These are phyloP conservation scores for Cladophialophora chaetospira DNA, from an alignment of 2,329 filamentous ascomycete genomes.

Conservation along the genomic window DNA sequence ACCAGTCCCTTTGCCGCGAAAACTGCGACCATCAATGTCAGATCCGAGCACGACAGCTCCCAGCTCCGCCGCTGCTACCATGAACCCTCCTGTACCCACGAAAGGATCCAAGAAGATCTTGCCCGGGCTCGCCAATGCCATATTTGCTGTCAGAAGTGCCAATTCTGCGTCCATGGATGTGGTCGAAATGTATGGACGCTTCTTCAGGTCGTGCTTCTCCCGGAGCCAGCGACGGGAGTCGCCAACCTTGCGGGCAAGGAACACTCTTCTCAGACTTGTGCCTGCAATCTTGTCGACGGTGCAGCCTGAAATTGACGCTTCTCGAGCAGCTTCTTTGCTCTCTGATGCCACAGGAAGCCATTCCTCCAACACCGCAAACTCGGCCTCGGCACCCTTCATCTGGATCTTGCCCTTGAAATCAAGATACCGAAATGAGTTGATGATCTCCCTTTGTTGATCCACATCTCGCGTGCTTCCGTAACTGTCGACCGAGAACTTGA, in stretches of 20 bases:
- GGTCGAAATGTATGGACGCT: constrained; percentile 87
- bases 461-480: constrained; percentile 72
- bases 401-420: constrained; percentile 75
- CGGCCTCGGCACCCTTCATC: constrained; percentile 71
- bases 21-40: constrained; percentile 89
- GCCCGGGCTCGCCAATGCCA: constrained; percentile 77
- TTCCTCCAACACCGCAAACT: constrained; percentile 81
- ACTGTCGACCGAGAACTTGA: constrained; percentile 83
- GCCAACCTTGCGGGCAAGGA: constrained; percentile 72
- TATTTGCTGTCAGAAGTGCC: constrained; percentile 86
- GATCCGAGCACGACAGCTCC: constrained; percentile 81
- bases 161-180: constrained; percentile 98
- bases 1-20: constrained; percentile 63
- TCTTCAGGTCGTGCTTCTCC: constrained; percentile 83
- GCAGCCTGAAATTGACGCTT: background rate
- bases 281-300: constrained; percentile 44
- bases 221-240: constrained; percentile 68
- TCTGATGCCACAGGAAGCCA: constrained; percentile 72
- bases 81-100: constrained; percentile 91
- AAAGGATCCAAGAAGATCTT: constrained; percentile 94
- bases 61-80: constrained; percentile 85
- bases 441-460: constrained; percentile 68
- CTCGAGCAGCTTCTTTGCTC: constrained; percentile 61
- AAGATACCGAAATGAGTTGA: constrained; percentile 79
- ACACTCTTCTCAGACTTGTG: constrained; percentile 55